phyloP scores from a whole-genome alignment of 2,329 filamentous ascomycete species.

The Cladophialophora chaetospira region DNA sequence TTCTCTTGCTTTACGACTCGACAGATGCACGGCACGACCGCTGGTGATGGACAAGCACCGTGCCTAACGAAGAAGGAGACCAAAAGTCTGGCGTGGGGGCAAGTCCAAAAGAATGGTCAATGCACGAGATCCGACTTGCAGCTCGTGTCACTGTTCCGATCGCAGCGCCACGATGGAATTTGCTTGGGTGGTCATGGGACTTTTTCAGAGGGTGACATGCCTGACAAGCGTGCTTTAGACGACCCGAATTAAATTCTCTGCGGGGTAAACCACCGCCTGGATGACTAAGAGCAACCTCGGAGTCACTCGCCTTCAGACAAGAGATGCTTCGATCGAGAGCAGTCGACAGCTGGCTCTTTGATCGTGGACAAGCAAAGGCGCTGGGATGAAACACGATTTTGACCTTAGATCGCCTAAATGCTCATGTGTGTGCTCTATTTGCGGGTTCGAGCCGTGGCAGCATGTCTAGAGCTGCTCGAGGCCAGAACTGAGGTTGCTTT shows the following conservation, averaged over 20 bases:
- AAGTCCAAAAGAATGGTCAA: not conserved
- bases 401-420: too few species aligned
- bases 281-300: conserved; percentile 16
- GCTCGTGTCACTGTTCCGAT: conserved; percentile 7
- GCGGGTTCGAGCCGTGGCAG: not conserved
- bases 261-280: conserved; percentile 3
- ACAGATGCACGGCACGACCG: not conserved
- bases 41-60: too few species aligned
- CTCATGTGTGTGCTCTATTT: not conserved
- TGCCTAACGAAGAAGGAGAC: too few species aligned
- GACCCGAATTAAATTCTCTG: too few species aligned
- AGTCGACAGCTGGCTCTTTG: not conserved
- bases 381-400: not conserved
- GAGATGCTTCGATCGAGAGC: too few species aligned
- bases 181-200: conserved; percentile 17
- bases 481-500: not conserved
- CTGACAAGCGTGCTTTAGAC: too few species aligned
- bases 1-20: not conserved
- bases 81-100: not conserved
- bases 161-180: conserved; percentile 7
- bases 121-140: conserved; percentile 9
- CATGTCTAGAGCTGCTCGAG: not conserved
- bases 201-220: conserved; percentile 12
- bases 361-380: not conserved
- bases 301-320: too few species aligned